Base-by-base conservation (phyloP, 2,329 filamentous ascomycete species). In the Chaetomium olivaceum region DNA sequence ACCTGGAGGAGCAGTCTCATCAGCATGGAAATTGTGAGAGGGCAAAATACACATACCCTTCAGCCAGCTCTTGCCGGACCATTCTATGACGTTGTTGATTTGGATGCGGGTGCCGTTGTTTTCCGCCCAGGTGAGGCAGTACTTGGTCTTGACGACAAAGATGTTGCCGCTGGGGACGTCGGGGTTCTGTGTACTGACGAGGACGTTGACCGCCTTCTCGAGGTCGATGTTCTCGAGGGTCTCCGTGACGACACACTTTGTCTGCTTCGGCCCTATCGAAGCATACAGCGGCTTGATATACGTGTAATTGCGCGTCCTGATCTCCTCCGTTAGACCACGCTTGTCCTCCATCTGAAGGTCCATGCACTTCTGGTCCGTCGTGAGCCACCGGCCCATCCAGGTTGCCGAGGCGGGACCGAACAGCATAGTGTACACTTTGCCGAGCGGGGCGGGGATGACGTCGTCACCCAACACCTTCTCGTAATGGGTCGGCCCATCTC, bases 51-150 rank as follows among this genome's bases (percentile, higher is more conserved):
- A n/a, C 82, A 75, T 81, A 96, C 93, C 92, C 81, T 95, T 97
- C 55, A 99, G 81, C 95, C 95, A 99, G 80, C 93, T 97, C 83
- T 98, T 99, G 72, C 93, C 93, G 3, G 90, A 89, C 96, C 96
- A 99, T 74, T 99, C 96, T 52, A 97, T 91, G 2, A 88, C 90
- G 76, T 92, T 97, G 71, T 90, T 97, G 80, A 94, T 90, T 68
- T 95, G 87, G 33, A 99, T 80, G 31, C 93, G 86, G 1, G 96
- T 99, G 48, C 87, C 82, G 73, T 97, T 97, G 68, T 89, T 89
- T 59, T 95, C 88, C 4, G 89, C 93, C 95, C 95, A 99, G 60
- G 91, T 91, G 25, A 99, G 83, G 74, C 96, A 97, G 74, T 98
- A 99, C 72, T 91, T 91, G 3, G 95, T 99, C 79, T 97, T 98